A percentile compares a stretch with the other conserved stretches of the same genome.
These are phyloP conservation scores for Podaxis sp. DNA, from an alignment of 768 basidiomycete species.

Conservation along the genomic window DNA sequence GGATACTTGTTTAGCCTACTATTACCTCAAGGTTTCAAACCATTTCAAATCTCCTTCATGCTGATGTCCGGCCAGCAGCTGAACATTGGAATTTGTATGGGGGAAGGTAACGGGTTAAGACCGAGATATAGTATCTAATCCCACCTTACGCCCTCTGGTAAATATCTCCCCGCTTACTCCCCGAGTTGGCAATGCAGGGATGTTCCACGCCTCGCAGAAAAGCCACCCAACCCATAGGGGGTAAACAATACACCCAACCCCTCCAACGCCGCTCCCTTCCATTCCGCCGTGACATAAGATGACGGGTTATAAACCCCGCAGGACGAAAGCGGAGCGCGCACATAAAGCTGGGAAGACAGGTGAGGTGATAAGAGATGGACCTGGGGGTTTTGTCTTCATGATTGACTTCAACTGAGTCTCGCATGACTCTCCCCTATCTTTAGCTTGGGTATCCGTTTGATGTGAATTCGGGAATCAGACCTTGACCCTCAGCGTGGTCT, in stretches of 20 bases:
- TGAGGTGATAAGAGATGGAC: slow-evolving; percentile 79
- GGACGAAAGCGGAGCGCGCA: slow-evolving; percentile 85
- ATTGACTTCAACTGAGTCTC: slow-evolving; percentile 8
- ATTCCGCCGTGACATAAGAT: slow-evolving; percentile 65
- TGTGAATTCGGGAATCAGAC: background rate
- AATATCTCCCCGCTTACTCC: slow-evolving; percentile 18
- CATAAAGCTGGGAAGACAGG: slow-evolving; percentile 66
- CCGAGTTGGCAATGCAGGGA: slow-evolving; percentile 48
- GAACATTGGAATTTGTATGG: slow-evolving; percentile 40
- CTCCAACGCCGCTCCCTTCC: slow-evolving; percentile 71
- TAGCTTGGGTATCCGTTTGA: background rate
- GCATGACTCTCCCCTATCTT: background rate
- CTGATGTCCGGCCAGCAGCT: slow-evolving; percentile 53
- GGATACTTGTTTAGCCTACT: too few relatives aligned
- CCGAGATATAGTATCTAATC: slow-evolving; percentile 89
- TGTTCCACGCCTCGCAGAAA: slow-evolving; percentile 71
- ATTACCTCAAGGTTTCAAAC: too few relatives aligned
- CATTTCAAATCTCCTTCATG: slow-evolving; percentile 95
- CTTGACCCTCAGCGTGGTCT: background rate
- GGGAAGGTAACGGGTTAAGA: slow-evolving; percentile 93
- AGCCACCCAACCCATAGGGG: slow-evolving; percentile 55
- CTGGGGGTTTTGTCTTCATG: slow-evolving; percentile 78
- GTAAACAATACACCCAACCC: slow-evolving; percentile 51
- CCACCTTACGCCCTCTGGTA: slow-evolving; percentile 88
- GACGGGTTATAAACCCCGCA: slow-evolving; percentile 89